Evolutionary conservation across 2,329 filamentous ascomycete genomes (phyloP).

Genomic region (Aspergillus calidoustus): DNA sequence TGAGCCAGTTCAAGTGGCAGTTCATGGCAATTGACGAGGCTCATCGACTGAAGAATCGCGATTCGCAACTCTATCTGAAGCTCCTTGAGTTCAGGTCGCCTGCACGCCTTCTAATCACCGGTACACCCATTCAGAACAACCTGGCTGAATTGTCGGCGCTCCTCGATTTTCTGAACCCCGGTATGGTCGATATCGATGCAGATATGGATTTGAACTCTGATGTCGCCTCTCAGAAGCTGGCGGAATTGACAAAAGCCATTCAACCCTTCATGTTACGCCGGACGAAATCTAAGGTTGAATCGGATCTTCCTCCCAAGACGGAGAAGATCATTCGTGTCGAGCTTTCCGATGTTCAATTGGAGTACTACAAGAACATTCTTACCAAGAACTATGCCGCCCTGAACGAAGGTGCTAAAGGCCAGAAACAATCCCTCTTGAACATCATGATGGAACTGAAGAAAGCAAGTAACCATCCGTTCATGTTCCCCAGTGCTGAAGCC

Average conservation of each 20-base stretch:
- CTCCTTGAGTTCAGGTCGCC: constrained; percentile 85
- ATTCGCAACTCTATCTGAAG: constrained; percentile 88
- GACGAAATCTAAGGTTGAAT: constrained; percentile 97
- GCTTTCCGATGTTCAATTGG: constrained; percentile 91
- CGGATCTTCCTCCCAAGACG: constrained; percentile 92
- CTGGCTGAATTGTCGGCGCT: constrained; percentile 88
- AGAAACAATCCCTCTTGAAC: constrained; percentile 93
- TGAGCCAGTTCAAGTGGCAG: constrained; percentile 95
- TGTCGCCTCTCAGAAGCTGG: constrained; percentile 84
- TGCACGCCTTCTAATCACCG: constrained; percentile 89
- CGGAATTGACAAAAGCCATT: constrained; percentile 82
- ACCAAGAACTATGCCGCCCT: constrained; percentile 95
- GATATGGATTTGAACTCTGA: constrained; percentile 83
- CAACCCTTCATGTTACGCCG: constrained; percentile 93
- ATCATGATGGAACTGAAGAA: constrained; percentile 99
- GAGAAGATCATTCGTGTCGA: constrained; percentile 99
- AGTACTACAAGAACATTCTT: constrained; percentile 99
- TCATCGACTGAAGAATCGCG: constrained; percentile 93
- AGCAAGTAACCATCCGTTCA: constrained; percentile 97
- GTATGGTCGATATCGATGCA: constrained; percentile 85
- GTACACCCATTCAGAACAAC: constrained; percentile 97
- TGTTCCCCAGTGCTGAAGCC: constrained; percentile 94
- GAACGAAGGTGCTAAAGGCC: constrained; percentile 85
- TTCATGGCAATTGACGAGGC: constrained; percentile 96
- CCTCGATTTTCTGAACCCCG: constrained; percentile 97